Base-by-base conservation (phyloP, 2,329 filamentous ascomycete genomes). In the Knufia fluminis region DNA sequence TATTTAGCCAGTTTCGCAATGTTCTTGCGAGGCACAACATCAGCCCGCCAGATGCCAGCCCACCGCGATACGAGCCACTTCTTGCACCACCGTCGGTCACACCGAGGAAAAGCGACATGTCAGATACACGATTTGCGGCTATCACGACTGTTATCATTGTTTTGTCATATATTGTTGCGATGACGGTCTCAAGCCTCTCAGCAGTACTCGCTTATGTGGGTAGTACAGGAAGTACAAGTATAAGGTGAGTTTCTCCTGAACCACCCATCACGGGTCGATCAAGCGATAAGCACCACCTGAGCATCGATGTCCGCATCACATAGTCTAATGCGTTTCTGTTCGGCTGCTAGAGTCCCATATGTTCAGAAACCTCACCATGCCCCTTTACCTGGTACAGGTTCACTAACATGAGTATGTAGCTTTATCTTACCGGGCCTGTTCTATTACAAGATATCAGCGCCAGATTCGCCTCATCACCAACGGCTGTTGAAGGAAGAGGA, bases 391-490 rank as follows among this genome's bases (percentile, higher is more conserved):
- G n/a, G n/a, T n/a, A n/a, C n/a, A n/a, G n/a, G n/a, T n/a, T n/a
- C n/a, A n/a, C n/a, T n/a, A n/a, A n/a, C n/a, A n/a, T n/a, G n/a
- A n/a, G n/a, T n/a, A n/a, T n/a, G n/a, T n/a, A n/a, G n/a, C n/a
- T 98, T 98, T 65, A 97, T 98, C 57, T 76, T 98, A 0, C 92
- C 92, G 0, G 92, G 92, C 0, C 70, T 98, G 3, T 98, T 98
- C 67, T 98, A 97, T 68, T 98, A 97, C 71, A 97, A 97, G 68
- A 97, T 98, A 52, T 94, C 88, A 10, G 82, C 87, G 20, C 92
- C 92, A 0, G 85, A 95, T 49, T 91, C 86, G 39, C 77, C 83
- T 23, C 81, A 91, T 54, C 89, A 96, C 60, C 91, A 95, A 64
- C 80, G 85, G 12, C 72, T 97, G 8, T 73, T 88, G 54, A 97